Conservation (phyloP, 1,284 basidiomycete species). For the Laetiporus sulphureus region DNA sequence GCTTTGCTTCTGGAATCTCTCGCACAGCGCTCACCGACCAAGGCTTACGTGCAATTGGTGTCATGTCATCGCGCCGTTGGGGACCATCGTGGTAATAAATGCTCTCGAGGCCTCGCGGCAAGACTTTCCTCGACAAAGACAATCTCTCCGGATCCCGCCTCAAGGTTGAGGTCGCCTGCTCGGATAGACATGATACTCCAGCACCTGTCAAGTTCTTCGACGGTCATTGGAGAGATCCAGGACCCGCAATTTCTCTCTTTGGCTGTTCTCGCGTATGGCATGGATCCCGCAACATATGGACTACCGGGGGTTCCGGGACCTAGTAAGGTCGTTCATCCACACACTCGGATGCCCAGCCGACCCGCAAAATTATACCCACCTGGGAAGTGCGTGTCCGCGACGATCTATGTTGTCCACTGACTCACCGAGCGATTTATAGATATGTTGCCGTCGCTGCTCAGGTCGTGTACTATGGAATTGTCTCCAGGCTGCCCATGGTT, state of each 20-base stretch:
- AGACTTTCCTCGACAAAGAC: too few relatives aligned
- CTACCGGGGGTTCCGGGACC: not conserved
- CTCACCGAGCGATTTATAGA: too few relatives aligned
- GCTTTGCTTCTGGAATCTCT: too few relatives aligned
- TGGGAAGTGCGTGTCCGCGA: not conserved
- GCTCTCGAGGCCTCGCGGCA: too few relatives aligned
- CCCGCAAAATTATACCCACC: constrained; percentile 1
- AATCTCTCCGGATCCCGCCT: too few relatives aligned
- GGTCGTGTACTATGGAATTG: constrained; percentile 35
- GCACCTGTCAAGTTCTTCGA: not conserved
- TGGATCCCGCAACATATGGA: not conserved
- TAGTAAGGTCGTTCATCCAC: not conserved
- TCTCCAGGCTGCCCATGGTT: constrained; percentile 39
- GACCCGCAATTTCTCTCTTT: not conserved
- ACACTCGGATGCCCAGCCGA: not conserved
- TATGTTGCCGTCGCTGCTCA: constrained; percentile 42
- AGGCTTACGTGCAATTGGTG: too few relatives aligned
- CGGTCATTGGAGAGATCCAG: not conserved
- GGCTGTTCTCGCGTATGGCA: constrained; percentile 3
- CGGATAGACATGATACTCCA: constrained; percentile 1
- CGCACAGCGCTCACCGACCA: too few relatives aligned
- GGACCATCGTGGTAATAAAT: too few relatives aligned
- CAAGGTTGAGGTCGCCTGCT: constrained; percentile 1
- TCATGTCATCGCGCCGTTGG: too few relatives aligned
- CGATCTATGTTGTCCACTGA: not conserved